Percentiles rank a stretch among this genome's conserved stretches.
Evolutionary conservation across 169 alveolate genomes (phyloP).

Genomic region (Plasmodium falciparum): DNA sequence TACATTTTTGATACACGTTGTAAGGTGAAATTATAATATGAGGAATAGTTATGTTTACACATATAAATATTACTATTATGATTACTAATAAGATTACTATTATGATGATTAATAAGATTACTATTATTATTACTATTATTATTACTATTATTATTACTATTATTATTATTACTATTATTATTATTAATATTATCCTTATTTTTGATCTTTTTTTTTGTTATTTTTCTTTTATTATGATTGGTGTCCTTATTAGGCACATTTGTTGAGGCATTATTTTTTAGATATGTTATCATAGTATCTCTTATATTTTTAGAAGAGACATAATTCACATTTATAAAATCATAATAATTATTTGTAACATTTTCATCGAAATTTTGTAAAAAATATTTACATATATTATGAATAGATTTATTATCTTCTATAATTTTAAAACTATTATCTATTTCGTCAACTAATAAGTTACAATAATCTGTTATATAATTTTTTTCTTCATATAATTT

Average conservation of each 20-base stretch:
- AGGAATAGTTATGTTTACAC: too few relatives aligned
- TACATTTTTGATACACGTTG: background rate
- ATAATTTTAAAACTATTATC: constrained; percentile 29
- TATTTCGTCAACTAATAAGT: constrained; percentile 40
- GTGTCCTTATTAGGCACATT: background rate
- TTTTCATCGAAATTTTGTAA: constrained; percentile 19
- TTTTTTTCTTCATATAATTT: constrained; percentile 12
- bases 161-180: background rate
- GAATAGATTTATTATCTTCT: constrained; percentile 38
- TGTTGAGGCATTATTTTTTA: background rate
- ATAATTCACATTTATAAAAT: constrained; percentile 41
- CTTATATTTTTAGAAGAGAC: constrained; percentile 6
- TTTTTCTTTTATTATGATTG: background rate
- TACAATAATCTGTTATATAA: constrained; percentile 16
- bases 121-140: background rate
- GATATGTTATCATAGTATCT: constrained; percentile 13
- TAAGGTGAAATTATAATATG: too few relatives aligned
- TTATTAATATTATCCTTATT: background rate
- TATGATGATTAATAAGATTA: background rate
- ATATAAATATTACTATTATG: background rate
- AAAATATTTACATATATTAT: constrained; percentile 46
- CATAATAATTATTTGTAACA: constrained; percentile 44
- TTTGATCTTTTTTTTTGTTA: background rate
- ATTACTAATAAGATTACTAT: background rate
- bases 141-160: background rate